These are phyloP conservation scores for Serendipita sp. DNA, from an alignment of 768 basidiomycete genomes.

Conservation along the genomic window DNA sequence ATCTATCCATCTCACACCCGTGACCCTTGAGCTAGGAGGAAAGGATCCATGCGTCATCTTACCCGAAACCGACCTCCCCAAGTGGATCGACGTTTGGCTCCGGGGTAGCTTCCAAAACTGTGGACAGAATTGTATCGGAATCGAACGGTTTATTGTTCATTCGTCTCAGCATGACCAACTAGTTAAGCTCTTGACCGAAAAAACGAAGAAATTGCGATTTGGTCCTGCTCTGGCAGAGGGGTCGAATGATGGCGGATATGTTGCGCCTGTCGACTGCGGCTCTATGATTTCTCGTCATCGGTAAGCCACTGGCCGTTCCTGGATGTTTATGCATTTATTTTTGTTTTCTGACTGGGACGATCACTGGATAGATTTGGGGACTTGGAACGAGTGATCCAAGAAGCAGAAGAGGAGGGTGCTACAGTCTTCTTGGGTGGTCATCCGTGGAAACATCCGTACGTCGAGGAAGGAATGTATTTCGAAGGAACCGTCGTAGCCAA, in stretches of 20 bases:
- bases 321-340: not conserved
- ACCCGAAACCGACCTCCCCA: conserved; percentile 65
- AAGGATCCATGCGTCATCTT: conserved; percentile 90
- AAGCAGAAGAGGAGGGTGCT: conserved; percentile 57
- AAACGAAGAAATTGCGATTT: conserved; percentile 51
- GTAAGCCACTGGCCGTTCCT: not conserved
- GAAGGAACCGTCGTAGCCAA: conserved; percentile 73
- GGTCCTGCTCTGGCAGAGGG: conserved; percentile 21
- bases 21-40: conserved; percentile 86
- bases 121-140: conserved; percentile 95
- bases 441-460: conserved; percentile 45
- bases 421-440: conserved; percentile 46
- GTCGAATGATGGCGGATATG: conserved; percentile 39
- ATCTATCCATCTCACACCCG: conserved; percentile 73
- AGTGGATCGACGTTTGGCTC: conserved; percentile 72
- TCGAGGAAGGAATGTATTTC: conserved; percentile 67
- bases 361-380: conserved; percentile 28
- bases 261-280: conserved; percentile 67
- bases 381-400: conserved; percentile 44
- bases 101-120: conserved; percentile 84
- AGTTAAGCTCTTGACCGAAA: conserved; percentile 43
- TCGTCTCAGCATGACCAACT: conserved; percentile 59
- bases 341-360: not conserved
- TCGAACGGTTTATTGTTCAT: conserved; percentile 85
- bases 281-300: conserved; percentile 68